phyloP scores from a whole-genome alignment of 2,329 filamentous ascomycete species.

The Aspergillus unguis region DNA sequence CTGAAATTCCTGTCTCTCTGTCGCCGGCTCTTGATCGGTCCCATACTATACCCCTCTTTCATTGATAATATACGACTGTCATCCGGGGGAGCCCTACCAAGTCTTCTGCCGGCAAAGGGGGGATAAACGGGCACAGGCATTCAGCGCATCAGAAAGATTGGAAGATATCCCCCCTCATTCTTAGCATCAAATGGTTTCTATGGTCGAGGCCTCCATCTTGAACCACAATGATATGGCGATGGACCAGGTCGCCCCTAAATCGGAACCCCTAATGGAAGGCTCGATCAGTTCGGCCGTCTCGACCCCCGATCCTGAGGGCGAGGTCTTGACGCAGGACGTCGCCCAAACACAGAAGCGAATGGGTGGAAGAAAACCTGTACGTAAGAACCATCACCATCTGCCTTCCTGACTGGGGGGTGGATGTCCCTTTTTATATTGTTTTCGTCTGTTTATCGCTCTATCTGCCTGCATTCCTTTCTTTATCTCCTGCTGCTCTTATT shows the following conservation, averaged over 20 bases:
- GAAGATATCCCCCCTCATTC: slow-evolving; percentile 13
- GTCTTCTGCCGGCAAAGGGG: slow-evolving; percentile 13
- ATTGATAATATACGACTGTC: slow-evolving; percentile 6
- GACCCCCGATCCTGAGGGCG: slow-evolving; percentile 45
- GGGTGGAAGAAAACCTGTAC: slow-evolving; percentile 93
- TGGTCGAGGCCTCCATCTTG: slow-evolving; percentile 40
- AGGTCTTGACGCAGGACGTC: slow-evolving; percentile 41
- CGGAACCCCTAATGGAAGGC: slow-evolving; percentile 41
- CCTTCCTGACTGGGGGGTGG: background rate
- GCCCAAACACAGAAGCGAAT: slow-evolving; percentile 76
- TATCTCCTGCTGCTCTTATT: slow-evolving; percentile 12
- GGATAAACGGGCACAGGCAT: slow-evolving; percentile 8
- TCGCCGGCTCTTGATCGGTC: background rate
- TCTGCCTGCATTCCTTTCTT: slow-evolving; percentile 13
- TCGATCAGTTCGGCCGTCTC: slow-evolving; percentile 46
- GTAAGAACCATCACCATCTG: slow-evolving; percentile 32
- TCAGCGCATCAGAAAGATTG: slow-evolving; percentile 6
- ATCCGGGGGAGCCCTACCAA: slow-evolving; percentile 5
- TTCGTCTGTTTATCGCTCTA: slow-evolving; percentile 9
- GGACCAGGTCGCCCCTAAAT: slow-evolving; percentile 42
- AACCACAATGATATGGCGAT: slow-evolving; percentile 41
- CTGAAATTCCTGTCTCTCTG: slow-evolving; percentile 13
- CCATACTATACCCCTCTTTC: slow-evolving; percentile 1
- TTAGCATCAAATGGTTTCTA: slow-evolving; percentile 42
- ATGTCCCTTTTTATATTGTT: slow-evolving; percentile 1